phyloP scores from a whole-genome alignment of 225 moss, liverwort and hornwort genomes.

The Marchantia paleacea region DNA sequence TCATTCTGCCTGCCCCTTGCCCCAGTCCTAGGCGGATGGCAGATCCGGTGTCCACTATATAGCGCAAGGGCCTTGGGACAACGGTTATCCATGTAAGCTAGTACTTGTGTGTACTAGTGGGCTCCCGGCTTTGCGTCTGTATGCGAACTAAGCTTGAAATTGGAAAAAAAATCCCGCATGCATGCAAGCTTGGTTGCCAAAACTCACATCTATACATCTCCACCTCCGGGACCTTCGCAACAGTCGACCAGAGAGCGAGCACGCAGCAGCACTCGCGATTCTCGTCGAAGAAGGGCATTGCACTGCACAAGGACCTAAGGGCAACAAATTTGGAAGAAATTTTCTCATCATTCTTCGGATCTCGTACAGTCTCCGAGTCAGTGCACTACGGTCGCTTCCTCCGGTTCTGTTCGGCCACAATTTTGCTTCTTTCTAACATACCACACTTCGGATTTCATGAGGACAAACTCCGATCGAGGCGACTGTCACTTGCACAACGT shows the following conservation, averaged over 20 bases:
- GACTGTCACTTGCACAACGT: neutral
- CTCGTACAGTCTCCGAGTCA: neutral
- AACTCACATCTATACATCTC: neutral
- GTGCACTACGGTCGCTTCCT: too few relatives aligned
- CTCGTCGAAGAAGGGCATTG: neutral
- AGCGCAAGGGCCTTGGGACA: neutral
- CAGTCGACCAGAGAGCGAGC: neutral
- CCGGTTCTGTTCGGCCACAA: neutral
- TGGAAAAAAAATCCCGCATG: neutral
- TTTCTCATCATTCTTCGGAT: neutral
- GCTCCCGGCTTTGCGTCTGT: neutral
- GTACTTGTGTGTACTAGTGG: neutral
- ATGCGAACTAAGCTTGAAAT: neutral
- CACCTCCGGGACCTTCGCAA: neutral
- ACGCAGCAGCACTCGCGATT: neutral
- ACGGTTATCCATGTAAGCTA: neutral
- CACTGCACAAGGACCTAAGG: neutral
- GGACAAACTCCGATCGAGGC: neutral
- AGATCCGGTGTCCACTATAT: neutral
- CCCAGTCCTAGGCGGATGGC: neutral
- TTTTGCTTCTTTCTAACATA: neutral
- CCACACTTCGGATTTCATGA: neutral
- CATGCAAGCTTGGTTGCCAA: constrained; percentile 1
- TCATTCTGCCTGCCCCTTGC: neutral
- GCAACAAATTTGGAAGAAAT: neutral